Base-by-base conservation (phyloP, 2,329 filamentous ascomycete species). In the Diaporthe destruens region DNA sequence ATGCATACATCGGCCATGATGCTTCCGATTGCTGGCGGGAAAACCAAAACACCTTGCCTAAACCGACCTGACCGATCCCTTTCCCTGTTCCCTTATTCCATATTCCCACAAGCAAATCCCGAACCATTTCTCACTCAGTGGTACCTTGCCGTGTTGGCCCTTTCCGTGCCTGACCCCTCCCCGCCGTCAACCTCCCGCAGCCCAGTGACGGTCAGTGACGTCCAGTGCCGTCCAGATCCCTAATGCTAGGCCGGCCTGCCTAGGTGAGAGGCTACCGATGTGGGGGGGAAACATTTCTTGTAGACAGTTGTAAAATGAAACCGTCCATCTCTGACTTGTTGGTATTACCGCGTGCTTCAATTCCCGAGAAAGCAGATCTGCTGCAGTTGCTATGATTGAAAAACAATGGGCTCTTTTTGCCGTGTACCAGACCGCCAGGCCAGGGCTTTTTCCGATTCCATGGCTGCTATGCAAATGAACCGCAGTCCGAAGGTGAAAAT, bases 401-500 rank as follows among this genome's bases (percentile, higher is more conserved):
- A 67, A 39, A 72, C 44, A 70, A 70, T 51, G 49, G 71, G 61
- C 65, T 66, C 57, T 59, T 54, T 65, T 32, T 65, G 54, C 47
- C 61, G 49, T 72, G 70, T 59, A 54, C 70, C 65, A 72, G 70
- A 70, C 72, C 65, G 65, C 57, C 25, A 67, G 57, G 59, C 57
- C 66, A 34, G 70, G 56, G 47, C 65, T 65, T 56, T 56, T 65
- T 44, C 44, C 49, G 68, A 74, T 74, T 55, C 72, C 70, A 61
- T 66, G 70, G 55, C 44, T 74, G 71, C 72, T 74, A 74, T 74
- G 72, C 72, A 74, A 72, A 57, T 72, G 72, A 70, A 72, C 57
- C 65, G 53, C 34, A 25, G 57, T 25, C 44, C 47, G n/a, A 49
- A 59, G 42, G 59, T 56, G 44, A 53, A 61, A 57, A 69, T 57